Base-by-base conservation (phyloP, 2,329 filamentous ascomycete species). In the Fusarium sulawesiense region DNA sequence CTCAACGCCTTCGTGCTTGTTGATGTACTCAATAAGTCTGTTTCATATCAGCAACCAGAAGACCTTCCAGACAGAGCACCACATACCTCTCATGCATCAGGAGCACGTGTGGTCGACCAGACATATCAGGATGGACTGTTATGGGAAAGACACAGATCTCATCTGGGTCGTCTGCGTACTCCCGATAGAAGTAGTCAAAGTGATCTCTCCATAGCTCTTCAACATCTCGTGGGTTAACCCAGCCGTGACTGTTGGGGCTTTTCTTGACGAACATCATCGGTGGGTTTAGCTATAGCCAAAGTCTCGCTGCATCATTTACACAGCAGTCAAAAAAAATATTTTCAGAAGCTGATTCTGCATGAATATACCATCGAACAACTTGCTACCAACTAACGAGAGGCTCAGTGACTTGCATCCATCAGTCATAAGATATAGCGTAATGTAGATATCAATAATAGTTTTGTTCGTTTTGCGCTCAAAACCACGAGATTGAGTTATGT, bases 71-170 rank as follows among this genome's bases (percentile, higher is more conserved):
- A 12, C 7, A 12, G 34, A n/a, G 1, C 4, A 42, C 3, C 1
- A 1, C 54, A 44, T 47, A 70, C 60, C 78, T 73, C 78, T 93
- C 90, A 68, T 93, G 89, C 91, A 93, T 92, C 9, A 92, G 80
- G 29, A 93, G 73, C 1, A 89, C 91, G 78, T 93, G 91, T 1
- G 91, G 91, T 20, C 90, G 84, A 0, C 92, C 92, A 5, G 87
- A 89, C 0, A 92, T 89, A 73, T 93, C 91, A 0, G 91, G 92
- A 77, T 93, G 91, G 37, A 93, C 90, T 0, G 91, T 93, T 78
- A 93, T 91, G 0, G 92, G 91, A 72, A 93, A 93, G 55, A 93
- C 86, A 66, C 93, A 93, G 71, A 92, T 89, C 71, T 93, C 91
- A 67, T 92, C 91, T 77, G 51, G 53, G 7, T 64, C 60, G 18